Base-by-base conservation (phyloP, 208 protist genomes). In the Trypanosoma caninum region DNA sequence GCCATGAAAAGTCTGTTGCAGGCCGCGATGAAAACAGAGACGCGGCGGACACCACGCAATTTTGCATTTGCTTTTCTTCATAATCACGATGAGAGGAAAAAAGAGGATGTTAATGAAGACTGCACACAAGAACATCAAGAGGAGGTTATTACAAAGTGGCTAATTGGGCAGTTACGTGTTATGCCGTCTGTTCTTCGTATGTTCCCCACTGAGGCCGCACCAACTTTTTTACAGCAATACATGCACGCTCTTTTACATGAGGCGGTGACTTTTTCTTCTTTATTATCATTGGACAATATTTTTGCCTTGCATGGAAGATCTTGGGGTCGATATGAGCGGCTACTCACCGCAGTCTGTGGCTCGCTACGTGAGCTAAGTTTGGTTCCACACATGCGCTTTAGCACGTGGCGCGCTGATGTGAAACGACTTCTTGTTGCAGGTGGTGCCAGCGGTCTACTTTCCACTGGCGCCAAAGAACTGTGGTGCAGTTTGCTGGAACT, bases 371-470 rank as follows among this genome's bases (percentile, higher is more conserved):
- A 47, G 16, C 35, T 77, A 14, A 77, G 72, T 37, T 25, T 37
- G 2, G 65, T 77, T 3, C 65, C 72, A 16, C 44, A 61, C 31
- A 68, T 77, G 64, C 58, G 59, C 20, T 70, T 77, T 56, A 65
- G 41, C 18, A 16, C 41, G 7, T 65, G 64, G 65, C 59, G 64
- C 33, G 31, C 42, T n/a, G 61, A 72, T 34, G 54, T 69, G 48
- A 78, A 69, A 23, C 65, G 61, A 10, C 22, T 78, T 14, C 42
- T 78, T 34, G 42, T 47, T 18, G 50, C 48, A 13, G 58, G 56
- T 50, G 59, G 47, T 7, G 1, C 54, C 9, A 42, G 20, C 20
- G 22, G 14, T 13, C 10, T 59, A 10, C 44, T 34, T 28, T 38
- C 22, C 16, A 27, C 22, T 5, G 40, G 23, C 28, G 41, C 40